Base-by-base conservation (phyloP, 805 yeast genomes). In the Sugiyamaella chiloensis region DNA sequence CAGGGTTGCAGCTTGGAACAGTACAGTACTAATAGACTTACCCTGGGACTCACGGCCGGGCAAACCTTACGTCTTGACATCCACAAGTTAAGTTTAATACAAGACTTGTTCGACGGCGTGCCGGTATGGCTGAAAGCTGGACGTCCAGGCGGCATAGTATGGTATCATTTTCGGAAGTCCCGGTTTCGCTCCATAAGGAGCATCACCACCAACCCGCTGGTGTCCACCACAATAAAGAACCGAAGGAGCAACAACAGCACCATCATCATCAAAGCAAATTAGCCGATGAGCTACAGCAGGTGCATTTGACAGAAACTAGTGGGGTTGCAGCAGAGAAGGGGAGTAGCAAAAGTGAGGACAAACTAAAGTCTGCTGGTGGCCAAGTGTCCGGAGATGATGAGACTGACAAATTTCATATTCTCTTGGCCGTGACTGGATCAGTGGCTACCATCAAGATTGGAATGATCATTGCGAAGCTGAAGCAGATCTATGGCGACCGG, bases 361-460 rank as follows among this genome's bases (percentile, higher is more conserved):
- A 5, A 21, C 19, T 12, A 16, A 19, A 34, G 37, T 16, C 26
- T 16, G 21, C 37, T 3, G 37, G 37, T 21, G 37, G 37, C 12
- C 11, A 19, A 4, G 37, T 12, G 3, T 14, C 37, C 3, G 37
- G 17, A 32, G 42, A 40, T 23, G 42, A 40, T 24, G n/a, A n/a
- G n/a, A n/a, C n/a, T n/a, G 45, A 29, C 37, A 90, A 89, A 61
- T 74, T 87, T 48, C 99, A 93, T 65, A 82, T 93, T 37, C 71
- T 93, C 48, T 72, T 93, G 36, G 99, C 95, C 16, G 95, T 95
- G 16, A 87, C 98, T 1, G 99, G 99, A 1, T 86, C 96, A 1
- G 97, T 93, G 2, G 99, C 99, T 4, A 87, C 98, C 2, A 88
- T 93, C 53, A 93, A 93, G 65, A 83, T 93, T 19, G 96, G 96